Evolutionary conservation across 2,329 filamentous ascomycete genomes (phyloP).

Genomic region (Aureobasidium pullulans): DNA sequence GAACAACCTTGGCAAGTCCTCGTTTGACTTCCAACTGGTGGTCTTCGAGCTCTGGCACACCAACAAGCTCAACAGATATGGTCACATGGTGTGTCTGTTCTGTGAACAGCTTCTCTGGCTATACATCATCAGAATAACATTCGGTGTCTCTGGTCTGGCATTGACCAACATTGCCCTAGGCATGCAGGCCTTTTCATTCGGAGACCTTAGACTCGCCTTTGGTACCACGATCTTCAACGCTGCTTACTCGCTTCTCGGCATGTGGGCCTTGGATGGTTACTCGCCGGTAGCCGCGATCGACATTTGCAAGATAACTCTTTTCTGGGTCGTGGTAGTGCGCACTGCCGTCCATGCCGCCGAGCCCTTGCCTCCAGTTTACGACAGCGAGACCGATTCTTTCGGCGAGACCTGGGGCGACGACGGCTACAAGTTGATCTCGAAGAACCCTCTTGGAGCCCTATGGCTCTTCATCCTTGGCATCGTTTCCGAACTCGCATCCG

Average conservation of each 20-base stretch:
- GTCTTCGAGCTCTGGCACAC: slow-evolving; percentile 15
- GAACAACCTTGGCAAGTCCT: slow-evolving; percentile 8
- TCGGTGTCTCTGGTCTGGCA: slow-evolving; percentile 8
- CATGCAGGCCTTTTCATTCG: slow-evolving; percentile 12
- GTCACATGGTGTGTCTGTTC: slow-evolving; percentile 14
- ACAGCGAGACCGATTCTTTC: slow-evolving; percentile 1
- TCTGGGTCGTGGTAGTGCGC: slow-evolving; percentile 13
- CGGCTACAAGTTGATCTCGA: slow-evolving; percentile 7
- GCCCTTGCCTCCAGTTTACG: slow-evolving; percentile 11
- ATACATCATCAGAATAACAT: slow-evolving; percentile 8
- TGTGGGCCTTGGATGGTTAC: slow-evolving; percentile 2
- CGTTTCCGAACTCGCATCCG: slow-evolving; percentile 13
- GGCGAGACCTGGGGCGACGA: slow-evolving; percentile 7
- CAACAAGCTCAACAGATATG: slow-evolving; percentile 15
- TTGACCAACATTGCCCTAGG: background rate
- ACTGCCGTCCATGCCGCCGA: slow-evolving; percentile 14
- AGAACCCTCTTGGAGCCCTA: slow-evolving; percentile 4
- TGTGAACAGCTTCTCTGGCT: slow-evolving; percentile 13
- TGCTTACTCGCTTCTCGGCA: slow-evolving; percentile 9
- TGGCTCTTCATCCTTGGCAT: slow-evolving; percentile 14
- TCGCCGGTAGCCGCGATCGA: background rate
- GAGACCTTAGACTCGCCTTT: background rate
- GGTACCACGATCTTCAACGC: background rate
- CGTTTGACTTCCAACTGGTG: slow-evolving; percentile 12
- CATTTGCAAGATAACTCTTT: slow-evolving; percentile 10